A percentile compares a stretch with the other conserved stretches of the same genome.
Conservation (phyloP, 1,284 basidiomycete genomes). For the Ustilago hordei region DNA sequence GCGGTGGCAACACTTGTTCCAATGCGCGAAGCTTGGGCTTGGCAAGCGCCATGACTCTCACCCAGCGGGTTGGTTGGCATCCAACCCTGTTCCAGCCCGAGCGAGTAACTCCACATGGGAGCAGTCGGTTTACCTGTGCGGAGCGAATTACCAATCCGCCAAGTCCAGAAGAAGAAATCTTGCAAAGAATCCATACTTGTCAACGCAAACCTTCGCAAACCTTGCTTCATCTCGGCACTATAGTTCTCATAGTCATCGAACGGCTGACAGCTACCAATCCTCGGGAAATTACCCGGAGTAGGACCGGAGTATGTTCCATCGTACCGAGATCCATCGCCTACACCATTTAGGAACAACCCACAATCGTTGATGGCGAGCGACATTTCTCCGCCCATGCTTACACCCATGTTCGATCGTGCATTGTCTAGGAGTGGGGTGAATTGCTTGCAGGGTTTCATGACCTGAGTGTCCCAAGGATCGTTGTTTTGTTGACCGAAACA, state of each 20-base stretch:
- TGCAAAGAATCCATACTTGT: conserved; percentile 57
- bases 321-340: conserved; percentile 78
- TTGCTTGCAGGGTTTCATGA: conserved; percentile 59
- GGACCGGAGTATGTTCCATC: conserved; percentile 76
- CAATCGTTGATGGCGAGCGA: conserved; percentile 81
- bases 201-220: conserved; percentile 44
- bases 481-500: conserved; percentile 55
- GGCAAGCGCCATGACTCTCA: conserved; percentile 39
- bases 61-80: conserved; percentile 55
- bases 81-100: conserved; percentile 65
- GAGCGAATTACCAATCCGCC: conserved; percentile 75
- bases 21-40: conserved; percentile 26
- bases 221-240: conserved; percentile 30
- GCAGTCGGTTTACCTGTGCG: conserved; percentile 47
- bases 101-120: conserved; percentile 67
- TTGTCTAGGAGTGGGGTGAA: conserved; percentile 56
- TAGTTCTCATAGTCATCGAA: conserved; percentile 62
- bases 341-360: conserved; percentile 79
- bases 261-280: conserved; percentile 44
- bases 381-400: conserved; percentile 70
- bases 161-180: conserved; percentile 77
- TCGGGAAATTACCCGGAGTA: conserved; percentile 42
- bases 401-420: conserved; percentile 53
- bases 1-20: conserved; percentile 18
- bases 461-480: conserved; percentile 55